Percentiles rank a stretch among this genome's conserved stretches.
phyloP scores from a whole-genome alignment of 129 eudicot genomes.

The Escallonia rubra region DNA sequence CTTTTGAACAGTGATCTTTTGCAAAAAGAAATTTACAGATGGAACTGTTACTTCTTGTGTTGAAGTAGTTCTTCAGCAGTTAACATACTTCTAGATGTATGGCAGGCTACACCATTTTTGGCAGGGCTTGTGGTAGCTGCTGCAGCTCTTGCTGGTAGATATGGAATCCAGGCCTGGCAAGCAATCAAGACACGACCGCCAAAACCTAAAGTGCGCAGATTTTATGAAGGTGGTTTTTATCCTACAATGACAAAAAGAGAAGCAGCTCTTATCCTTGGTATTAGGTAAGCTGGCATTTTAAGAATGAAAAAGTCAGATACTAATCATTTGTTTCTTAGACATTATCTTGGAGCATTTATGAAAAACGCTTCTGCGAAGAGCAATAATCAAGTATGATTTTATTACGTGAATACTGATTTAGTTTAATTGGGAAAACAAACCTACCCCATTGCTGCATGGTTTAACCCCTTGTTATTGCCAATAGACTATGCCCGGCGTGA shows the following conservation, averaged over 20 bases:
- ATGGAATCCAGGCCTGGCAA: slow-evolving; percentile 34
- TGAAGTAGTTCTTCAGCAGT: no score
- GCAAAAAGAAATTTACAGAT: no score
- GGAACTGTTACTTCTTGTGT: no score
- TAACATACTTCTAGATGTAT: not conserved
- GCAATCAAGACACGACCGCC: slow-evolving; percentile 28
- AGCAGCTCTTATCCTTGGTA: slow-evolving; percentile 60
- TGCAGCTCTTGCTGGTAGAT: slow-evolving; percentile 42
- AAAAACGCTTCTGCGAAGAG: not conserved
- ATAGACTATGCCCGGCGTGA: no score
- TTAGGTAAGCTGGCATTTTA: slow-evolving; percentile 23
- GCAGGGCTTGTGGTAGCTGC: slow-evolving; percentile 41
- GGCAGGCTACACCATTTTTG: slow-evolving; percentile 30
- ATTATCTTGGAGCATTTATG: not conserved
- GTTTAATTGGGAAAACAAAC: no score
- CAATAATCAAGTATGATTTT: no score
- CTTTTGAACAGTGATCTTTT: no score
- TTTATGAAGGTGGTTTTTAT: slow-evolving; percentile 50
- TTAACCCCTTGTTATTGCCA: no score
- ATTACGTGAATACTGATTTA: no score
- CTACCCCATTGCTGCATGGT: no score
- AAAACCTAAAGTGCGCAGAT: slow-evolving; percentile 30
- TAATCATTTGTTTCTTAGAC: not conserved
- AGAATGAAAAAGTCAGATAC: not conserved
- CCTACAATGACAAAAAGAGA: slow-evolving; percentile 44